Evolutionary conservation across 2,329 filamentous ascomycete genomes (phyloP), one percentile per base, ranked within the genome.

Genomic region (Nothophoma quercina): DNA sequence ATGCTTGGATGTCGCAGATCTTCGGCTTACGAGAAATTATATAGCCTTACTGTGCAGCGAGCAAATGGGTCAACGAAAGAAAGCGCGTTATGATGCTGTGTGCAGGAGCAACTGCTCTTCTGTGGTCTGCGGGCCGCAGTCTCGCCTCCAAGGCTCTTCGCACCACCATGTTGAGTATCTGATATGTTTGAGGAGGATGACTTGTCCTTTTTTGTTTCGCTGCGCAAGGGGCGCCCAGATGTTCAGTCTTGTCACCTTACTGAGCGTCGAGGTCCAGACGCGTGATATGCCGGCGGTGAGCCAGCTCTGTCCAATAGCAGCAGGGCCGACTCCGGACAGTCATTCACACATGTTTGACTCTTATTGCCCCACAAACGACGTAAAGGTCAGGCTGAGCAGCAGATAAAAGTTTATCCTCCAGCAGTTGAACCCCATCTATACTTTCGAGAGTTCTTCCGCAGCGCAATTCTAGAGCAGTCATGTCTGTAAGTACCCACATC

Each of bases 291-390:
- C n/a, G n/a, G n/a, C n/a, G n/a, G n/a, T n/a, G n/a, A n/a, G n/a
- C 22, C 32, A 30, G 34, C 7, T 12, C 13, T 41, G 45, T 26
- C 68, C 65, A 70, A 71, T 71, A 54, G 66, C 38, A 51, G 40
- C 35, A 39, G 35, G 46, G 51, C 64, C 65, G 66, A 63, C 46
- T 65, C 55, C 59, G 63, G 50, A 48, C 54, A 53, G 47, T 56
- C 51, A 58, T 49, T 44, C 40, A 45, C 48, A 55, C 51, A 54
- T 58, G 50, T 52, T 56, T 63, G 66, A 71, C 66, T 70, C 68
- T 68, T 69, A 57, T 40, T 39, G 41, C 61, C 38, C 42, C 51
- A 53, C 43, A 49, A 32, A 51, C 52, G 47, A 56, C 52, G 30
- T 55, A 53, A 52, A 51, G 34, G 54, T 35, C n/a, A 41, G 19